These are phyloP conservation scores for Colletotrichum sp. DNA, from an alignment of 2,329 filamentous ascomycete species.

Conservation along the genomic window DNA sequence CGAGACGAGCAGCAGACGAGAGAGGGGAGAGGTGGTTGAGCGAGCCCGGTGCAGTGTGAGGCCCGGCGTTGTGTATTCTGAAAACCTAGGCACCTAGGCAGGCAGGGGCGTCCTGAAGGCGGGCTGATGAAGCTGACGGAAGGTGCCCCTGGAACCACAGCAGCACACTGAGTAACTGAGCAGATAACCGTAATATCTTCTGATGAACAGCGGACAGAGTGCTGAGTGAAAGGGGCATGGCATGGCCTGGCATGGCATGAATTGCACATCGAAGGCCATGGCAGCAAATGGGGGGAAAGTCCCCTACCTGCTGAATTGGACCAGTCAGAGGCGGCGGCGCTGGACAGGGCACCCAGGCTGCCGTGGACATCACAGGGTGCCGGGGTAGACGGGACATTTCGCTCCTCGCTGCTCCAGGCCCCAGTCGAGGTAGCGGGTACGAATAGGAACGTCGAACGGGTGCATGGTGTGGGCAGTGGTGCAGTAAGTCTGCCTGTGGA, in stretches of 20 bases:
- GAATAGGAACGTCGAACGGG: neutral
- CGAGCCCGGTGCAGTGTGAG: neutral
- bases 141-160: neutral
- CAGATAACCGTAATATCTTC: neutral
- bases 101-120: neutral
- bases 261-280: neutral
- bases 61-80: neutral
- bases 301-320: neutral
- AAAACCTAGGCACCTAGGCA: neutral
- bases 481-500: neutral
- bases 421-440: neutral
- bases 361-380: neutral
- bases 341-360: neutral
- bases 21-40: neutral
- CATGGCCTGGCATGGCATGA: neutral
- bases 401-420: neutral
- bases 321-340: conserved; percentile 1
- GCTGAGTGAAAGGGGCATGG: neutral
- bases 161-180: neutral
- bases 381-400: neutral
- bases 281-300: neutral
- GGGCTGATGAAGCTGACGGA: neutral
- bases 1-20: neutral
- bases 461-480: neutral
- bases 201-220: neutral